Evolutionary conservation across 2,329 filamentous ascomycete genomes (phyloP), one percentile per base, ranked within the genome.

Genomic region (Diaporthe sp.): DNA sequence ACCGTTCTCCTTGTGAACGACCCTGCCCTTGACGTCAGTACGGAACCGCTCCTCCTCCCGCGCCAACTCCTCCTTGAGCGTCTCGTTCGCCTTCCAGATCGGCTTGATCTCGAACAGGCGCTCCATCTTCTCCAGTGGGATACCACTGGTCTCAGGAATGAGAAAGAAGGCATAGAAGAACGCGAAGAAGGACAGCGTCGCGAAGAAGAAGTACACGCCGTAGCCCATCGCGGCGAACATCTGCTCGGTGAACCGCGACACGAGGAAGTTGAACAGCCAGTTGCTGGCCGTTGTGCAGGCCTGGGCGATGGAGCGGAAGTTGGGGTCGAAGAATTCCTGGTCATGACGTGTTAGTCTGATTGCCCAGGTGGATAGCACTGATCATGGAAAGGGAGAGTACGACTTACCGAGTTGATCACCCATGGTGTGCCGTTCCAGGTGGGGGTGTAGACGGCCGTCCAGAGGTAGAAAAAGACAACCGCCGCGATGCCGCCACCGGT

Each of bases 361-460:
- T 63, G 37, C 37, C 10, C 10, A 39, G 10, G 9, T 12, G 37
- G n/a, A 63, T 8, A 5, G 39, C 25, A 9, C 13, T 47, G n/a
- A 22, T 31, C 17, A 17, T 31, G 39, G 15, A 13, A 20, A 47
- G 25, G 39, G 15, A 47, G 39, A 13, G n/a, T 61, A 17, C n/a
- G 17, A 47, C 60, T 63, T 63, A 63, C 93, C 0, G 88, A 88
- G 85, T 94, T 94, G 80, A 94, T 85, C 28, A 95, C 92, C 94
- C 94, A 95, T 0, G 93, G 93, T 0, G 92, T 94, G 2, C 92
- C 92, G 80, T 94, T 94, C 92, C 92, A 94, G 0, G 90, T 89
- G 0, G 90, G 92, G 0, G 92, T 94, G 84, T 95, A 95, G 82
- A 92, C 92, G 0, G 89, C 90, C 0, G 93, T 94, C 91, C 92